These are phyloP conservation scores for Phytophthora melonis DNA, from an alignment of 352 stramenopile species.

Conservation along the genomic window DNA sequence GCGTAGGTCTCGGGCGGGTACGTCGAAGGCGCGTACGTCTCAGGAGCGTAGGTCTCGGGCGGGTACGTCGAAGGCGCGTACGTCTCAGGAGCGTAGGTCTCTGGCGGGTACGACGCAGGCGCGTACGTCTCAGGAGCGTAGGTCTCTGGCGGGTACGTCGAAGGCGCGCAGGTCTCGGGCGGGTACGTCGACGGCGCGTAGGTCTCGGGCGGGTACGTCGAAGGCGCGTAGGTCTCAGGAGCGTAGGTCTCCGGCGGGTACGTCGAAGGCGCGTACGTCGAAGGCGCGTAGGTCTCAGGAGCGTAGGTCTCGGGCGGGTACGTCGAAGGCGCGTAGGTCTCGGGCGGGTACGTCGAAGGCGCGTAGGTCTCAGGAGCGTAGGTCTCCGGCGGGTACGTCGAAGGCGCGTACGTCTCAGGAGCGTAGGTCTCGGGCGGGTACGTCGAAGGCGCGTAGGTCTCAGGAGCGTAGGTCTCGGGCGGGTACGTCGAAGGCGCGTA, in stretches of 20 bases:
- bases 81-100: slow-evolving; percentile 1
- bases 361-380: slow-evolving; percentile 4
- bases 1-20: slow-evolving; percentile 8
- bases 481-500: slow-evolving; percentile 6
- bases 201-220: not conserved
- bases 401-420: slow-evolving; percentile 9
- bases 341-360: slow-evolving; percentile 13
- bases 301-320: slow-evolving; percentile 10
- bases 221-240: slow-evolving; percentile 6
- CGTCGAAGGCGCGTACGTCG: slow-evolving; percentile 4
- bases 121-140: slow-evolving; percentile 2
- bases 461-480: not conserved
- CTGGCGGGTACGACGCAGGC: not conserved
- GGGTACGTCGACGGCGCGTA: not conserved
- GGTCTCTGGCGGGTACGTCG: slow-evolving; percentile 4
- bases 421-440: slow-evolving; percentile 10
- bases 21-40: slow-evolving; percentile 1
- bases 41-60: not conserved
- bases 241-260: slow-evolving; percentile 10
- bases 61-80: slow-evolving; percentile 6
- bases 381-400: not conserved
- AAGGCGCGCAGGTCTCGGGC: not conserved
- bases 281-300: slow-evolving; percentile 9
- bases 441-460: not conserved
- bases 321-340: slow-evolving; percentile 8